Evolutionary conservation across 2,329 filamentous ascomycete species (phyloP).

Genomic region (Berkeleyomyces rouxiae): DNA sequence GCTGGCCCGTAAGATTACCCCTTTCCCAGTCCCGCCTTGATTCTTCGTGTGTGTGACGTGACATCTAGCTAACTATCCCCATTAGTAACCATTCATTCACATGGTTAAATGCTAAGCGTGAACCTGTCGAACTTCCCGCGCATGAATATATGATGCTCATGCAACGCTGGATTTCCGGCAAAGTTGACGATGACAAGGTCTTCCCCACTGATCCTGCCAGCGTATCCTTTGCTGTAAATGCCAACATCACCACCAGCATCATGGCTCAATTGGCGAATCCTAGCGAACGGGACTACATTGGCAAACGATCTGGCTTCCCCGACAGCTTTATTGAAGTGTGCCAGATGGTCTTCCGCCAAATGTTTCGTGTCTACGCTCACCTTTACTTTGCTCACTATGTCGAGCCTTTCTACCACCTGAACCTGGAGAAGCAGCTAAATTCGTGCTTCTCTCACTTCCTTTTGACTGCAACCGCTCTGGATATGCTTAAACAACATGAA

Average conservation of each 20-base stretch:
- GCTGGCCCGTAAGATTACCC: constrained; percentile 63
- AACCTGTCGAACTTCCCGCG: constrained; percentile 82
- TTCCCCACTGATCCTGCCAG: constrained; percentile 74
- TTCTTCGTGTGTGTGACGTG: not conserved
- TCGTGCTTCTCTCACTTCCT: constrained; percentile 79
- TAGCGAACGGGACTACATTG: constrained; percentile 60
- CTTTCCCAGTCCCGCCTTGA: not conserved
- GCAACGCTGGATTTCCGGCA: constrained; percentile 92
- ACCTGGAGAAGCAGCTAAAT: constrained; percentile 66
- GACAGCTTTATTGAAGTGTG: constrained; percentile 78
- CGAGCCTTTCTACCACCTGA: constrained; percentile 70
- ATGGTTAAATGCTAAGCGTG: constrained; percentile 77
- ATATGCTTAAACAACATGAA: constrained; percentile 75
- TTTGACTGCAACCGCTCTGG: constrained; percentile 61
- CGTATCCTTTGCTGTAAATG: constrained; percentile 48
- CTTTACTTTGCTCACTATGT: constrained; percentile 93
- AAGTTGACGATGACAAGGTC: constrained; percentile 76
- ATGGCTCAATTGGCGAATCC: constrained; percentile 45
- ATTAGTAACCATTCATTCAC: constrained; percentile 79
- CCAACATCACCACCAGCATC: constrained; percentile 39
- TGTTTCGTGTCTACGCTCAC: constrained; percentile 97
- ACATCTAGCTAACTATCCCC: not conserved
- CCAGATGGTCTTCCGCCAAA: constrained; percentile 89
- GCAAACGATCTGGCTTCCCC: constrained; percentile 85
- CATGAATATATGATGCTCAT: constrained; percentile 90